Evolutionary conservation across 139 green algal genomes (phyloP).

Genomic region (Limnomonas spitsbergensis): DNA sequence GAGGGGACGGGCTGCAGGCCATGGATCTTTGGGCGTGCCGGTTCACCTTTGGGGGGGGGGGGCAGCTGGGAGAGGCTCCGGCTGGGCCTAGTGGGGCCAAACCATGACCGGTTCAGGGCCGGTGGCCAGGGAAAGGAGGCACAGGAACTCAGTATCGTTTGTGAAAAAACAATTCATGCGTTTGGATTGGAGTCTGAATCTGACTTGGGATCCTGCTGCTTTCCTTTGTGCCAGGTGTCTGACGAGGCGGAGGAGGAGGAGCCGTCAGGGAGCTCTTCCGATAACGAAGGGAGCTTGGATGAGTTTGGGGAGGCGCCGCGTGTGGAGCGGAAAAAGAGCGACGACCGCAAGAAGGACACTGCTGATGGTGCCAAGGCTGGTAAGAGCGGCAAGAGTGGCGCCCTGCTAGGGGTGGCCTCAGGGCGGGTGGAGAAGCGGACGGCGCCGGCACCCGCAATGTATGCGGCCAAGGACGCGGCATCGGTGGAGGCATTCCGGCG

Average conservation of each 20-base stretch:
- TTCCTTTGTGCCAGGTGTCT: not conserved
- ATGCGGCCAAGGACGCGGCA: conserved; percentile 60
- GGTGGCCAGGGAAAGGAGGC: no score
- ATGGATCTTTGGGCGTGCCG: no score
- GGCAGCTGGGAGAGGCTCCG: not conserved
- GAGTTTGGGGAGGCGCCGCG: conserved; percentile 19
- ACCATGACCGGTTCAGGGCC: no score
- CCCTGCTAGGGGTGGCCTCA: not conserved
- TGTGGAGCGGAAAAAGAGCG: no score
- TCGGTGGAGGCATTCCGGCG: conserved; percentile 63
- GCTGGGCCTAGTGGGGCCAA: no score
- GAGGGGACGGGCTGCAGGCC: conserved; percentile 19
- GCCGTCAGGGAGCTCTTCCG: conserved; percentile 4
- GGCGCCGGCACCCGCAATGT: conserved; percentile 57
- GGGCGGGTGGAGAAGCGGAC: conserved; percentile 18
- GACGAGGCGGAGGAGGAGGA: conserved; percentile 29
- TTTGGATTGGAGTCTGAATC: not conserved
- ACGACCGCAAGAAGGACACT: no score
- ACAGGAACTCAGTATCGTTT: no score
- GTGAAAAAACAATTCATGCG: not conserved
- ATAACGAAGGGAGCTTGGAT: conserved; percentile 11
- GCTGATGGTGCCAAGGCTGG: not conserved
- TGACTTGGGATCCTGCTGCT: not conserved
- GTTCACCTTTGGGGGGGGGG: conserved; percentile 2
- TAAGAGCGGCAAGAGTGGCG: not conserved